These are phyloP conservation scores for Steccherinum ochraceum DNA, from an alignment of 768 basidiomycete genomes.

Conservation along the genomic window DNA sequence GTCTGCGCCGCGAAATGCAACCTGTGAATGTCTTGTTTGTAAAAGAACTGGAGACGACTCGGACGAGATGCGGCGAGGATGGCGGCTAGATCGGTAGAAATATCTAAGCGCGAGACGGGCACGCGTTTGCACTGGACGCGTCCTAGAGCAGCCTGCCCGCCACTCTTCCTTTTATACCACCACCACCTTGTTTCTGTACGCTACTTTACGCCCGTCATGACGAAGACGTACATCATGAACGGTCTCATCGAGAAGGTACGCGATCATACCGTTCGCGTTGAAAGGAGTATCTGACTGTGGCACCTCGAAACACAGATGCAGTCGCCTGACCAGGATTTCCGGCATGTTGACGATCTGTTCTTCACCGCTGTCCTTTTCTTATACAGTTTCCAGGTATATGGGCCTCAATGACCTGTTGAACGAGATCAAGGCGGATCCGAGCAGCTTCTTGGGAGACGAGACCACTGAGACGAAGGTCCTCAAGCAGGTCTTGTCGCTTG, in stretches of 20 bases:
- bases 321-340: slow-evolving; percentile 86
- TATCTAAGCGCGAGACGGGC: too few species aligned
- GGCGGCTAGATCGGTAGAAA: too few species aligned
- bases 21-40: too few species aligned
- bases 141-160: too few species aligned
- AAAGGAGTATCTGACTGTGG: slow-evolving; percentile 3
- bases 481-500: slow-evolving; percentile 74
- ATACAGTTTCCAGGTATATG: slow-evolving; percentile 95
- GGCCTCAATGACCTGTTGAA: slow-evolving; percentile 90
- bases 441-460: slow-evolving; percentile 80
- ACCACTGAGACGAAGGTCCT: slow-evolving; percentile 78
- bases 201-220: slow-evolving; percentile 53
- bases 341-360: slow-evolving; percentile 50
- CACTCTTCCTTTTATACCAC: too few species aligned
- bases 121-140: too few species aligned
- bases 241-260: slow-evolving; percentile 75
- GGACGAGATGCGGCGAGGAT: too few species aligned
- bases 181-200: neutral
- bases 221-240: slow-evolving; percentile 81
- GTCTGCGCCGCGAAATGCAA: too few species aligned
- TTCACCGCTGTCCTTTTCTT: slow-evolving; percentile 13
- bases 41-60: too few species aligned
- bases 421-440: slow-evolving; percentile 76
- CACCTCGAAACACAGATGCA: slow-evolving; percentile 55
- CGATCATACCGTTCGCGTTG: neutral